Base-by-base conservation (phyloP, 305 asterid genomes). In the Ruellia speciosa region DNA sequence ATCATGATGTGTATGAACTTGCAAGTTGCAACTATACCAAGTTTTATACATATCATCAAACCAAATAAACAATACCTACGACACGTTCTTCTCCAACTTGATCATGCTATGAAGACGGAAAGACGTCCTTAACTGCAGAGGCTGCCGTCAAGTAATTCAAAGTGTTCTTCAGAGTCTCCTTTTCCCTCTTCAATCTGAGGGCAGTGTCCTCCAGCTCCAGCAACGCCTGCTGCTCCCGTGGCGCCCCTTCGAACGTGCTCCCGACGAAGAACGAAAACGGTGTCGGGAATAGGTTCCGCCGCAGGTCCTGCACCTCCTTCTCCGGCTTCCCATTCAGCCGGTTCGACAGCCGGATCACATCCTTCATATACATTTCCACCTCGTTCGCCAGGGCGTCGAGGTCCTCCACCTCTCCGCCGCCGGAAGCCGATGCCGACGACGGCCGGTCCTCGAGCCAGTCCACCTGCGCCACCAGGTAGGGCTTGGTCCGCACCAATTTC, bases 381-480 rank as follows among this genome's bases (percentile, higher is more conserved):
- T 92, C 96, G 16, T 50, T 56, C n/a, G 96, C 87, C 43, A 92
- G 70, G 4, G 83, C 57, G 6, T 81, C 85, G 52, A 92, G 63
- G 35, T 92, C 98, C 56, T 86, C 90, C 13, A 75, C 89, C 11
- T 73, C 75, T 56, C 70, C 90, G 59, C 41, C 41, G 41, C 31
- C 31, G 31, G 31, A 24, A 2, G 31, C 31, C 31, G 31, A 24
- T 4, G 31, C 31, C 3, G 31, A 24, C 3, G 90, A 75, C 15
- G 97, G 97, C 48, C 94, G 84, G 72, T 92, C 99, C 73, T 92
- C 99, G 1, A 92, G 88, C 99, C 96, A 92, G 13, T 76, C 59
- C 48, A 88, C 99, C 79, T 88, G 83, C 12, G 99, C 95, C 18
- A 88, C 97, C 4, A 86, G 54, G 52, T 88, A 92, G 58, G 99